A percentile compares a stretch with the other conserved stretches of the same genome.
Conservation (phyloP, 2,329 filamentous ascomycete species). For the Talaromyces sp. region DNA sequence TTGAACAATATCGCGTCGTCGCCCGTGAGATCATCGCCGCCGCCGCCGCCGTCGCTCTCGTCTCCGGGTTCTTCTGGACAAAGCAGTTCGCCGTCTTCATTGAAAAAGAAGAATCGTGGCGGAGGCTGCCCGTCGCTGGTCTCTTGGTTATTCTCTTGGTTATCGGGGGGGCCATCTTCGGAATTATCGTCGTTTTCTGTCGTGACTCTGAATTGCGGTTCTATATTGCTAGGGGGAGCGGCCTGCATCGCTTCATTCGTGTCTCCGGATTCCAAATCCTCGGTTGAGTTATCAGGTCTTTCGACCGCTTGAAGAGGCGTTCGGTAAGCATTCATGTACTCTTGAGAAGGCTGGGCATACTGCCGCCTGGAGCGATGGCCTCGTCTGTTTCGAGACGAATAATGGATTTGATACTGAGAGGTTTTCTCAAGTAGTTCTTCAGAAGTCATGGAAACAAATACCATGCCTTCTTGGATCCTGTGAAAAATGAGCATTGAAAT, state of each 20-base stretch:
- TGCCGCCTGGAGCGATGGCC: constrained; percentile 23
- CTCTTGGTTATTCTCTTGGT: constrained; percentile 20
- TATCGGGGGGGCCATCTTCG: constrained; percentile 28
- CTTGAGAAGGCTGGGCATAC: constrained; percentile 31
- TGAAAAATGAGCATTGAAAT: background rate
- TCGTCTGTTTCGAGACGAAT: constrained; percentile 35
- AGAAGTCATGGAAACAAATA: constrained; percentile 82
- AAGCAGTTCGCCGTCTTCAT: constrained; percentile 27
- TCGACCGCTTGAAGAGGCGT: constrained; percentile 31
- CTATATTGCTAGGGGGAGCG: constrained; percentile 15
- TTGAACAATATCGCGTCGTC: constrained; percentile 10
- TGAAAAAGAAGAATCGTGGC: constrained; percentile 17
- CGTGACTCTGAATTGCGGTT: constrained; percentile 32
- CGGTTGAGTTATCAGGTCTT: constrained; percentile 19
- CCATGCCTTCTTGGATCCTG: constrained; percentile 83
- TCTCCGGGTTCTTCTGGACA: constrained; percentile 27
- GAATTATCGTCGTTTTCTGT: constrained; percentile 34
- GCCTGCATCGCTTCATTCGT: constrained; percentile 17
- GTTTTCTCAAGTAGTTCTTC: constrained; percentile 71
- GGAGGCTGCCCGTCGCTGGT: constrained; percentile 17
- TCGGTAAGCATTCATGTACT: constrained; percentile 34
- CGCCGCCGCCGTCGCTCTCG: constrained; percentile 17
- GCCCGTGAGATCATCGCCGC: constrained; percentile 5
- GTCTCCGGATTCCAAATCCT: constrained; percentile 8
- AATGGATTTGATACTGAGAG: constrained; percentile 69